Conservation (phyloP, 2,329 filamentous ascomycete species). For the Paradendryphiella salina region DNA sequence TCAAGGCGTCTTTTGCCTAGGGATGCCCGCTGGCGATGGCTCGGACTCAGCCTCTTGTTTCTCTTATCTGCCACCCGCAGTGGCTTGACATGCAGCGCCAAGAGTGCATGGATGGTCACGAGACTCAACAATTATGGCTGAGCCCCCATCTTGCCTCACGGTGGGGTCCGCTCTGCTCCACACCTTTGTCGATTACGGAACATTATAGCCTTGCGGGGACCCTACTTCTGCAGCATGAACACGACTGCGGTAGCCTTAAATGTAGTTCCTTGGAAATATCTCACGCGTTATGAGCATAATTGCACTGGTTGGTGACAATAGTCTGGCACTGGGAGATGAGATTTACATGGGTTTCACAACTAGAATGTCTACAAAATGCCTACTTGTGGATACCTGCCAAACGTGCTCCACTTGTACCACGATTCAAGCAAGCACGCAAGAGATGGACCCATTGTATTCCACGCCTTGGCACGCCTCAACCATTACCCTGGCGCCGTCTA, state of each 20-base stretch:
- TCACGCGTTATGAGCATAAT: neutral
- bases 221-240: neutral
- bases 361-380: neutral
- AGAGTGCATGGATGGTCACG: constrained; percentile 25
- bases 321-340: neutral
- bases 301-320: neutral
- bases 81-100: constrained; percentile 20
- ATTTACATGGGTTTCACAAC: neutral
- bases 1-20: constrained; percentile 18
- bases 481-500: neutral
- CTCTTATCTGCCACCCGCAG: constrained; percentile 19
- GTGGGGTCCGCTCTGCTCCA: constrained; percentile 1
- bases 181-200: constrained; percentile 7
- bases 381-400: neutral
- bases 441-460: neutral
- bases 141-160: neutral
- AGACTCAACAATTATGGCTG: constrained; percentile 23
- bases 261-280: neutral
- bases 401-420: constrained; percentile 1
- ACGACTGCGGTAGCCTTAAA: neutral
- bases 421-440: constrained; percentile 3
- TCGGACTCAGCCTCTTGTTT: constrained; percentile 23
- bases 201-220: constrained; percentile 6
- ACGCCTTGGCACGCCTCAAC: constrained; percentile 9
- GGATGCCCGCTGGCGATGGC: constrained; percentile 16